phyloP scores from a whole-genome alignment of 345 rosid genomes.

The Ceriops zippeliana region DNA sequence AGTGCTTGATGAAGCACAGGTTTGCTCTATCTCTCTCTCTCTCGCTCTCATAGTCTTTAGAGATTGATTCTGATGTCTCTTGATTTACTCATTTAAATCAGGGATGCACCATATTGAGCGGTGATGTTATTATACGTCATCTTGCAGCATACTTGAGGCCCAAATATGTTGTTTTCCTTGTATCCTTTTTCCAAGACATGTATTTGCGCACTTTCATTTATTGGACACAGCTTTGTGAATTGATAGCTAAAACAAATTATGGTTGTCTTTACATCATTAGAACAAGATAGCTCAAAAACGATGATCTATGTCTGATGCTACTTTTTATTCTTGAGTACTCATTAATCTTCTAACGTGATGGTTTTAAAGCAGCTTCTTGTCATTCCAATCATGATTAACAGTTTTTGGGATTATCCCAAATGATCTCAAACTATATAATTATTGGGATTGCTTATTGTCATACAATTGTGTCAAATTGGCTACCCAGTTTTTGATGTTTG shows the following conservation, averaged over 20 bases:
- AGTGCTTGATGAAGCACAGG: constrained; percentile 71
- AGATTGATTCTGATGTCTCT: constrained; percentile 12
- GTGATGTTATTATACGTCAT: constrained; percentile 86
- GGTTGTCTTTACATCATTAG: background rate
- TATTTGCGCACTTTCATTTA: background rate
- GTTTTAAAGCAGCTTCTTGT: background rate
- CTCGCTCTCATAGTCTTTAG: background rate
- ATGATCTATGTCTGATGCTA: background rate
- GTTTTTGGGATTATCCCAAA: background rate
- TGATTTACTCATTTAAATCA: constrained; percentile 23
- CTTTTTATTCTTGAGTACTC: background rate
- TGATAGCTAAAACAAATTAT: background rate
- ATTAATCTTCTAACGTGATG: background rate
- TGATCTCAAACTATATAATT: background rate
- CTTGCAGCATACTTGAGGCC: constrained; percentile 77
- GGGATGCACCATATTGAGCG: constrained; percentile 96
- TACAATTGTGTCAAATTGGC: background rate
- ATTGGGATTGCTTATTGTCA: background rate
- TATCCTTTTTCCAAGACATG: constrained; percentile 46
- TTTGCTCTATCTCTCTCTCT: constrained; percentile 21
- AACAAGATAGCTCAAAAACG: background rate
- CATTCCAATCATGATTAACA: background rate
- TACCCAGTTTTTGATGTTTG: background rate
- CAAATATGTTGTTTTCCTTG: constrained; percentile 82
- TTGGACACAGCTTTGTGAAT: background rate